Percentiles rank a stretch among this genome's conserved stretches.
Evolutionary conservation across 805 yeast genomes (phyloP).

Genomic region (Wickerhamomyces chambardii): DNA sequence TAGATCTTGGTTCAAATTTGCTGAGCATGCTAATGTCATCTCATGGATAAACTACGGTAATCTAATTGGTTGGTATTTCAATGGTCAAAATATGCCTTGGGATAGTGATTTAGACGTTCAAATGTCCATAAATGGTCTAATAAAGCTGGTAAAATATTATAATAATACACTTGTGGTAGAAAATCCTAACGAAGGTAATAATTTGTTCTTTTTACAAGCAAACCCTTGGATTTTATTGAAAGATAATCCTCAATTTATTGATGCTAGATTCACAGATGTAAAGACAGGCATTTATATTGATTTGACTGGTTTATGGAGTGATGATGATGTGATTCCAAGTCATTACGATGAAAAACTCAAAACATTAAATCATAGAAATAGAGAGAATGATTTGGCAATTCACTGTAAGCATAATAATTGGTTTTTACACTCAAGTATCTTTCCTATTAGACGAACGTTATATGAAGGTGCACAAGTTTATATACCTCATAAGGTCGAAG

Average conservation of each 20-base stretch:
- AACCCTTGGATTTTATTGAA: constrained; percentile 23
- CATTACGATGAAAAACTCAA: constrained; percentile 7
- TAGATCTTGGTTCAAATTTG: too few relatives aligned
- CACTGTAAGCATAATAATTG: constrained; percentile 15
- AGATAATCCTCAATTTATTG: constrained; percentile 33
- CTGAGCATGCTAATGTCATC: too few relatives aligned
- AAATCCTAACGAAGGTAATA: constrained; percentile 21
- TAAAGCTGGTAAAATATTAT: constrained; percentile 28
- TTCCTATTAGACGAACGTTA: constrained; percentile 29
- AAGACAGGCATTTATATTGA: constrained; percentile 42
- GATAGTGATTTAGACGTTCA: constrained; percentile 45
- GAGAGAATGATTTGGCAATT: constrained; percentile 9
- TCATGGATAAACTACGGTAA: constrained; percentile 1
- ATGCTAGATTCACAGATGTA: constrained; percentile 37
- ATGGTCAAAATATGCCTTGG: constrained; percentile 45
- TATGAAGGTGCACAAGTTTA: constrained; percentile 36
- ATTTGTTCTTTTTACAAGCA: constrained; percentile 25
- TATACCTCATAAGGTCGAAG: constrained; percentile 28
- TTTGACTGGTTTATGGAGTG: constrained; percentile 29
- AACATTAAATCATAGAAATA: background rate
- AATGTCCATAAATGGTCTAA: constrained; percentile 41
- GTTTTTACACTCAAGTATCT: constrained; percentile 20
- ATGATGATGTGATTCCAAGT: constrained; percentile 6
- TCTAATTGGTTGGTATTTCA: constrained; percentile 31
- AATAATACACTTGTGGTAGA: constrained; percentile 37